Conservation (phyloP, 176 grass and related monocot species). For the Alloteropsis semialata region DNA sequence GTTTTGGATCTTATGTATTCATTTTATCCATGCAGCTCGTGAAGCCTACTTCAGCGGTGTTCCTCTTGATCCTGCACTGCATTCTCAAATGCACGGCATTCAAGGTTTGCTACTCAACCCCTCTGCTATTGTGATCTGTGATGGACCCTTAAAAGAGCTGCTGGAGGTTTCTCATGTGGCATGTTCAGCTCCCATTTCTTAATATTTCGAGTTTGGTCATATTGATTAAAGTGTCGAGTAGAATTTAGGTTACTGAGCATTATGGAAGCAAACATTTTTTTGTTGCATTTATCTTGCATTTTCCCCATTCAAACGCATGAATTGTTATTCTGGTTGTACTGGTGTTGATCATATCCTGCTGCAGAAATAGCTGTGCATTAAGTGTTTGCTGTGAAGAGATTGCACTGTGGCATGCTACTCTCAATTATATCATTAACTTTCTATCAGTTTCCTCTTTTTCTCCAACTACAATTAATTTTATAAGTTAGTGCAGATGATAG, state of each 20-base stretch:
- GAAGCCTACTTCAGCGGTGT: slow-evolving; percentile 19
- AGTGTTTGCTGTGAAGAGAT: neutral
- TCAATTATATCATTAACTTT: slow-evolving; percentile 8
- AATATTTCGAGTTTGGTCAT: neutral
- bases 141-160: neutral
- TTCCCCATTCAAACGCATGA: neutral
- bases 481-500: slow-evolving; percentile 6
- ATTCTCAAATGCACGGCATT: slow-evolving; percentile 2
- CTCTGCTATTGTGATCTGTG: neutral
- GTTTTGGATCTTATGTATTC: slow-evolving; percentile 27
- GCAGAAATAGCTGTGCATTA: neutral
- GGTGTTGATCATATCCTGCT: neutral
- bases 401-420: slow-evolving; percentile 7
- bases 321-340: neutral
- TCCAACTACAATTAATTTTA: slow-evolving; percentile 8
- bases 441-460: neutral
- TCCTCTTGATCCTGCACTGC: slow-evolving; percentile 13
- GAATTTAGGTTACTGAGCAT: neutral
- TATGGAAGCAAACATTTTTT: neutral
- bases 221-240: neutral
- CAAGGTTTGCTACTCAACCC: slow-evolving; percentile 26
- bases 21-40: slow-evolving; percentile 13
- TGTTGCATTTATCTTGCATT: slow-evolving; percentile 29
- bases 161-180: slow-evolving; percentile 7
- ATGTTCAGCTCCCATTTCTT: slow-evolving; percentile 5